phyloP scores from a whole-genome alignment of 164 flowering plant species.

The Piper betle region DNA sequence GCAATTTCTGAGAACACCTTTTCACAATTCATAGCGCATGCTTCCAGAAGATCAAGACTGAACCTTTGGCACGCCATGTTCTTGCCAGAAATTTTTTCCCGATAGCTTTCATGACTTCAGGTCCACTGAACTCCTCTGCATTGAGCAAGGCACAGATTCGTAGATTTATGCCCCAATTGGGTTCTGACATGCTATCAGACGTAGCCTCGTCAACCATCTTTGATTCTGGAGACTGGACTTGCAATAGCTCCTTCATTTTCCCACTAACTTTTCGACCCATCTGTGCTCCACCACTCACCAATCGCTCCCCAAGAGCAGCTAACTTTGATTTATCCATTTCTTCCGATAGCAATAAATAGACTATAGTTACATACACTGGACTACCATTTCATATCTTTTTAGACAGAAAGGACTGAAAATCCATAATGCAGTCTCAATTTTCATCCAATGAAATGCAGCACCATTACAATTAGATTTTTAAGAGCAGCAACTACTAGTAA shows the following conservation, averaged over 20 bases:
- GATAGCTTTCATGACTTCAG: slow-evolving; percentile 58
- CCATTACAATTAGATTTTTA: too few relatives aligned
- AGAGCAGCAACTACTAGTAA: too few relatives aligned
- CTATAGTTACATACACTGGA: too few relatives aligned
- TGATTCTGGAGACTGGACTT: slow-evolving; percentile 55
- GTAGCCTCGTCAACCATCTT: slow-evolving; percentile 83
- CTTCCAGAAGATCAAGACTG: slow-evolving; percentile 65
- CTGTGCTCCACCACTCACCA: slow-evolving; percentile 54
- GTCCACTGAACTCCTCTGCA: slow-evolving; percentile 50
- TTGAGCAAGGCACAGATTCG: slow-evolving; percentile 63
- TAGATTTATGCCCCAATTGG: slow-evolving; percentile 75
- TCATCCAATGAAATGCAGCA: too few relatives aligned
- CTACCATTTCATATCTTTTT: too few relatives aligned
- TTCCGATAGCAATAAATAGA: neutral
- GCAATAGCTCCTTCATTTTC: slow-evolving; percentile 62
- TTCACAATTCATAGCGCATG: slow-evolving; percentile 73
- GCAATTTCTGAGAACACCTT: slow-evolving; percentile 83
- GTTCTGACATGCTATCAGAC: slow-evolving; percentile 39
- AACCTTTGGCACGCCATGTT: slow-evolving; percentile 33
- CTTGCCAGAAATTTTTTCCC: slow-evolving; percentile 46
- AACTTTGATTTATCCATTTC: slow-evolving; percentile 48
- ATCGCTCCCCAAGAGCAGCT: slow-evolving; percentile 42
- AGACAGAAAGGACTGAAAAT: too few relatives aligned
- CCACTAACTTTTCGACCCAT: slow-evolving; percentile 51
- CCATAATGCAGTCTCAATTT: too few relatives aligned